phyloP scores from a whole-genome alignment of 768 basidiomycete genomes.

The Russula sp. region DNA sequence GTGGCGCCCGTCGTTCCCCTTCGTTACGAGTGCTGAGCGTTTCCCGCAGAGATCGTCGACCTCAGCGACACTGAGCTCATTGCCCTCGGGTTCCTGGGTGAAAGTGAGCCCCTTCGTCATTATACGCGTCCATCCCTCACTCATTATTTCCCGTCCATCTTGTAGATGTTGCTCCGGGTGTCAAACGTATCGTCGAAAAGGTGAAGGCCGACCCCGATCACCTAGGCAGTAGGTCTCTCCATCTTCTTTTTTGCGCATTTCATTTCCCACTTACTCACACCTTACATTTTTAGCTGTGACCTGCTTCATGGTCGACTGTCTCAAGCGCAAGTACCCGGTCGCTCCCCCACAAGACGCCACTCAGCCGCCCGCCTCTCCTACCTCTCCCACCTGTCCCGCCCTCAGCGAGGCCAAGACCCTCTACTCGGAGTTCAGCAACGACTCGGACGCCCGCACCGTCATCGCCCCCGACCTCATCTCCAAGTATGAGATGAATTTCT shows the following conservation, averaged over 20 bases:
- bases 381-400: conserved; percentile 11
- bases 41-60: conserved; percentile 27
- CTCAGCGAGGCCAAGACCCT: conserved; percentile 15
- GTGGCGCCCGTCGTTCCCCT: conserved; percentile 25
- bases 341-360: neutral
- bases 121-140: conserved; percentile 19
- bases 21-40: conserved; percentile 26
- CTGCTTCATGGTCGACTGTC: conserved; percentile 27
- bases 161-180: conserved; percentile 22
- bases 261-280: conserved; percentile 24
- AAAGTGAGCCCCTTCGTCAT: conserved; percentile 21
- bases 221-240: conserved; percentile 23
- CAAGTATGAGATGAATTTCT: conserved; percentile 24
- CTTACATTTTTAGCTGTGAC: conserved; percentile 26
- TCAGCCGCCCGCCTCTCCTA: neutral
- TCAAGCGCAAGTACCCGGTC: conserved; percentile 15
- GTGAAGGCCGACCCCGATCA: conserved; percentile 24
- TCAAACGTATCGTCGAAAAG: conserved; percentile 16
- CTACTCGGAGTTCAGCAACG: conserved; percentile 5
- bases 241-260: conserved; percentile 22
- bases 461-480: conserved; percentile 22
- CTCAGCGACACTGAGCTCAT: conserved; percentile 18
- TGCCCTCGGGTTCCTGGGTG: conserved; percentile 21
- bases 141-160: conserved; percentile 22
- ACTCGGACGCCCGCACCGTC: conserved; percentile 14